These are phyloP conservation scores for Cystobasidium sp. DNA, from an alignment of 1,284 basidiomycete genomes.

Conservation along the genomic window DNA sequence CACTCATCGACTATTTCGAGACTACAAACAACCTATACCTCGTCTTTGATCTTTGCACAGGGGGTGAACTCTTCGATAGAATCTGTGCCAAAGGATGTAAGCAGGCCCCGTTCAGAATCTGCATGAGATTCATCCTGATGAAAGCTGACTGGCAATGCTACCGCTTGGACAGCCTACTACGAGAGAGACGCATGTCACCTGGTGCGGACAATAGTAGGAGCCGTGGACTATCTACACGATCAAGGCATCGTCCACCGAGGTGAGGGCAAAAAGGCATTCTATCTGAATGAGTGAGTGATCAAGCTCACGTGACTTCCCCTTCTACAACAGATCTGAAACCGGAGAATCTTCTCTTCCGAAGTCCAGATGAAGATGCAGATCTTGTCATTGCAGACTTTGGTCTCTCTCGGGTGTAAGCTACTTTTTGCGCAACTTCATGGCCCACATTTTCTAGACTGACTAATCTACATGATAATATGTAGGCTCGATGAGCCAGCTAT, in stretches of 20 bases:
- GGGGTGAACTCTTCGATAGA: conserved; percentile 96
- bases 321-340: conserved; percentile 79
- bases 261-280: conserved; percentile 54
- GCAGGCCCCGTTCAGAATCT: conserved; percentile 9
- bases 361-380: conserved; percentile 82
- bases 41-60: conserved; percentile 94
- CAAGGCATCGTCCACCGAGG: conserved; percentile 95
- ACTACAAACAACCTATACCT: conserved; percentile 77
- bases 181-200: conserved; percentile 82
- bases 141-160: background rate
- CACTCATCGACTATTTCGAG: conserved; percentile 83
- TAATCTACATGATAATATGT: background rate
- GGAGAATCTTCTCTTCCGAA: conserved; percentile 94
- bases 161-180: conserved; percentile 46
- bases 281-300: background rate
- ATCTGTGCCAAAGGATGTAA: conserved; percentile 86
- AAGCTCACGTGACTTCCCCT: background rate
- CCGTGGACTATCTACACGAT: conserved; percentile 90
- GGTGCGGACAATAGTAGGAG: conserved; percentile 80
- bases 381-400: conserved; percentile 99
- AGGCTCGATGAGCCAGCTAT: conserved; percentile 85
- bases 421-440: background rate
- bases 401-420: conserved; percentile 59
- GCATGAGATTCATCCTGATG: background rate
- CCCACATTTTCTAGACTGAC: background rate